phyloP scores from a whole-genome alignment of 148 eudicot species.

The Fallopia convolvulus region DNA sequence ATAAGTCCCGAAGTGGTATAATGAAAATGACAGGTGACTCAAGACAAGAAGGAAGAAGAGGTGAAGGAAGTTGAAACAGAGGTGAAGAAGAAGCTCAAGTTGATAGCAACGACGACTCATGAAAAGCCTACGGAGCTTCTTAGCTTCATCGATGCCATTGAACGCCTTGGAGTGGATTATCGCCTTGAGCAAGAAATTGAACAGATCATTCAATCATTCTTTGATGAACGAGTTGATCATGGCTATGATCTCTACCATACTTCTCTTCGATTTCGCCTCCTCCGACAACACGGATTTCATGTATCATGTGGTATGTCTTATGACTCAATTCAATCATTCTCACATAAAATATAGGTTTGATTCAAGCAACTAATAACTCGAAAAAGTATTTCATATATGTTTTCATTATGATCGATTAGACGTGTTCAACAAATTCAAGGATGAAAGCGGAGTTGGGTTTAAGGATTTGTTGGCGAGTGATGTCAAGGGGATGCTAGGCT shows the following conservation, averaged over 20 bases:
- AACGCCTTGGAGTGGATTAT: neutral
- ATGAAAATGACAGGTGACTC: neutral
- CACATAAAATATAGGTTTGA: no score
- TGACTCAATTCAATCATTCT: no score
- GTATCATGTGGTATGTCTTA: neutral
- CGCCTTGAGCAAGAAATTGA: neutral
- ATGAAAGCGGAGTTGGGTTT: neutral
- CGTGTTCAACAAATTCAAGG: conserved; percentile 12
- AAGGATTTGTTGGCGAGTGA: conserved; percentile 1
- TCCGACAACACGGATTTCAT: neutral
- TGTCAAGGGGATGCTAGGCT: conserved; percentile 13
- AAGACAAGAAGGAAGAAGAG: conserved; percentile 2
- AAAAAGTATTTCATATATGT: neutral
- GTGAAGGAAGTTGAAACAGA: neutral
- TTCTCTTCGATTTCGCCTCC: neutral
- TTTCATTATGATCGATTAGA: neutral
- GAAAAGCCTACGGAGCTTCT: neutral
- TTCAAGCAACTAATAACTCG: neutral
- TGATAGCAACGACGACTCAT: neutral
- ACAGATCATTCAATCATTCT: neutral
- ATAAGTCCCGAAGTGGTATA: no score
- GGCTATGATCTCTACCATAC: neutral
- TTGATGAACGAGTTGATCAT: neutral
- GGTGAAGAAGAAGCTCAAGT: neutral
- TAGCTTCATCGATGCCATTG: neutral